phyloP scores from a whole-genome alignment of 352 stramenopile species.

The Albugo laibachii region DNA sequence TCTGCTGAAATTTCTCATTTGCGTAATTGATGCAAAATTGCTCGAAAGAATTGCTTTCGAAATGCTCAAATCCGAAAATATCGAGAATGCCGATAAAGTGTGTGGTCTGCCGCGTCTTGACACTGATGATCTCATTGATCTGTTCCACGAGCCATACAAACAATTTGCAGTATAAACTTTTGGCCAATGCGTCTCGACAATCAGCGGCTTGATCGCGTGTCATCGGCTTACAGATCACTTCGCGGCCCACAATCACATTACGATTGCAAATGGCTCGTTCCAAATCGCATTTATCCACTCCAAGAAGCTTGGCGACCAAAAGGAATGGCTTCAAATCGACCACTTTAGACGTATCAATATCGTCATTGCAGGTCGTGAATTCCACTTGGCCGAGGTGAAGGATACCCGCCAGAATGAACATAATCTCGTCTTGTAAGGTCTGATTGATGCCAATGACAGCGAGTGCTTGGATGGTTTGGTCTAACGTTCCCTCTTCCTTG shows the following conservation, averaged over 20 bases:
- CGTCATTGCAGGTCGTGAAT: slow-evolving; percentile 57
- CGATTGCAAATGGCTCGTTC: slow-evolving; percentile 57
- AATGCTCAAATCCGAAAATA: slow-evolving; percentile 88
- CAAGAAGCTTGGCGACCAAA: slow-evolving; percentile 33
- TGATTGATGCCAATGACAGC: slow-evolving; percentile 75
- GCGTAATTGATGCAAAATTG: slow-evolving; percentile 89
- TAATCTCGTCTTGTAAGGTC: slow-evolving; percentile 69
- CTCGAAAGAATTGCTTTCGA: slow-evolving; percentile 82
- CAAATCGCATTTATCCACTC: slow-evolving; percentile 26
- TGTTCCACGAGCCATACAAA: slow-evolving; percentile 91
- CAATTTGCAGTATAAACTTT: slow-evolving; percentile 87
- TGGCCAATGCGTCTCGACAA: slow-evolving; percentile 87
- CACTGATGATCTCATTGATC: slow-evolving; percentile 84
- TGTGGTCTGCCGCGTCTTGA: slow-evolving; percentile 15
- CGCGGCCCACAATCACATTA: slow-evolving; percentile 62
- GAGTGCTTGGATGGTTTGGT: slow-evolving; percentile 65
- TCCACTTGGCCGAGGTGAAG: slow-evolving; percentile 85
- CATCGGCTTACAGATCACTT: slow-evolving; percentile 70
- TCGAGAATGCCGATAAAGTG: slow-evolving; percentile 86
- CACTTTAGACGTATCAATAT: slow-evolving; percentile 55
- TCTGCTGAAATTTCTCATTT: slow-evolving; percentile 84
- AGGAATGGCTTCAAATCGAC: slow-evolving; percentile 31
- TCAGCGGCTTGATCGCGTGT: slow-evolving; percentile 62
- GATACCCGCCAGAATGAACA: slow-evolving; percentile 76
- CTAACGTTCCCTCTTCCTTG: slow-evolving; percentile 36